These are phyloP conservation scores for Penicillium robsamsonii DNA, from an alignment of 495 filamentous ascomycete species.

Conservation along the genomic window DNA sequence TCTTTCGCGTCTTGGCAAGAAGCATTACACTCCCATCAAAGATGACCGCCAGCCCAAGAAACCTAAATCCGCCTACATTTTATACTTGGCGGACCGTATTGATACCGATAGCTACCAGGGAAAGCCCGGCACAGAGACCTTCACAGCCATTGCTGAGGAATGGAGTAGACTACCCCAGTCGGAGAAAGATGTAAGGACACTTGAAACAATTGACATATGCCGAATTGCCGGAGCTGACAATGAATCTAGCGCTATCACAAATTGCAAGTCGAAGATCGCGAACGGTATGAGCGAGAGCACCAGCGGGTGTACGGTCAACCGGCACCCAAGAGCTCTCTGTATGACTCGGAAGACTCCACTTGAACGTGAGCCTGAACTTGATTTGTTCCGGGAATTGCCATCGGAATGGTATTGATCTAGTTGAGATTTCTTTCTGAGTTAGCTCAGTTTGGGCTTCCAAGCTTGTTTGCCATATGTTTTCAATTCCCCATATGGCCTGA, in stretches of 20 bases:
- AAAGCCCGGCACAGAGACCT: slow-evolving; percentile 26
- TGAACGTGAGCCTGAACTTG: not conserved
- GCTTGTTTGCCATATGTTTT: slow-evolving; percentile 11
- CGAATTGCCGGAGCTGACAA: slow-evolving; percentile 7
- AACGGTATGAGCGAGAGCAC: slow-evolving; percentile 38
- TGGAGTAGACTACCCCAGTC: slow-evolving; percentile 53
- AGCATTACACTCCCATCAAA: slow-evolving; percentile 10
- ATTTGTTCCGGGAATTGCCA: not conserved
- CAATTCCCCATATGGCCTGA: slow-evolving; percentile 8
- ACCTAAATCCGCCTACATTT: slow-evolving; percentile 34
- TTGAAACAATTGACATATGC: not conserved
- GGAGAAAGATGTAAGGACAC: slow-evolving; percentile 54
- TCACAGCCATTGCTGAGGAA: slow-evolving; percentile 40
- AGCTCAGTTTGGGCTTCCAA: not conserved
- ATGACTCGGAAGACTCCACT: not conserved
- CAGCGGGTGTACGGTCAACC: slow-evolving; percentile 32
- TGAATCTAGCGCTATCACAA: slow-evolving; percentile 27
- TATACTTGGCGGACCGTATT: slow-evolving; percentile 49
- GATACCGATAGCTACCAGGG: slow-evolving; percentile 47
- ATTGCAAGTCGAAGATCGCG: slow-evolving; percentile 18
- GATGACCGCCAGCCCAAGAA: slow-evolving; percentile 61
- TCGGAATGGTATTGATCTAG: not conserved
- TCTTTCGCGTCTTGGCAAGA: slow-evolving; percentile 37
- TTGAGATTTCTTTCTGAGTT: not conserved
- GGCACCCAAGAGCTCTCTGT: not conserved